Evolutionary conservation across 345 rosid species (phyloP), one percentile per base, ranked within the genome.

Genomic region (Salix dunnii): DNA sequence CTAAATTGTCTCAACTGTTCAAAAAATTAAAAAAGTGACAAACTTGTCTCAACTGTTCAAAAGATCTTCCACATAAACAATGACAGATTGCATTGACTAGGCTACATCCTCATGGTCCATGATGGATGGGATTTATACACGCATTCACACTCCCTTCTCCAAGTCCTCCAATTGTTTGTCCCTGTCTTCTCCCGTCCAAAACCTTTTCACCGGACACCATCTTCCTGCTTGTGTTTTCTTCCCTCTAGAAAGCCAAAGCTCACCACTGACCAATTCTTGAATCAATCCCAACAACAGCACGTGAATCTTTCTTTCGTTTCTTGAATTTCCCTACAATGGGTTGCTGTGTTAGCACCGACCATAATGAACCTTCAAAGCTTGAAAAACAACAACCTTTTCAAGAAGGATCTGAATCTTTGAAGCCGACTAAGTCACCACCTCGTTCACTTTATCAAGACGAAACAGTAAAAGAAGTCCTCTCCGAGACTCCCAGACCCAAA

Each of bases 381-480:
- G 4, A 68, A 65, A 77, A 83, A 40, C 58, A 74, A 9, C 76
- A 35, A 35, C 74, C 33, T 63, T 67, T 58, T 7, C 67, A 60
- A 23, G 36, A 7, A 70, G 77, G 71, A 62, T 68, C 71, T 70
- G 78, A 73, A 4, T 62, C 78, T 30, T 68, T 67, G 12, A 70
- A 82, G 49, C 87, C 86, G n/a, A 81, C 73, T 61, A 84, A 87
- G 77, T 85, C 89, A 18, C 89, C 94, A 6, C 89, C 90, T 10
- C 86, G 87, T 65, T 62, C 87, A 0, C 35, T 27, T 75, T 80
- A 75, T n/a, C 53, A 91, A 67, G 94, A 87, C 83, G 98, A 92
- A 66, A 85, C 94, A 0, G 97, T 93, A 20, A 94, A 94, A 78
- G 94, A 94, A 85, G 92, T 94, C 3, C 85, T 92, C 75, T 87